Base-by-base conservation (phyloP, 169 alveolate genomes). In the Hepatocystis sp. region DNA sequence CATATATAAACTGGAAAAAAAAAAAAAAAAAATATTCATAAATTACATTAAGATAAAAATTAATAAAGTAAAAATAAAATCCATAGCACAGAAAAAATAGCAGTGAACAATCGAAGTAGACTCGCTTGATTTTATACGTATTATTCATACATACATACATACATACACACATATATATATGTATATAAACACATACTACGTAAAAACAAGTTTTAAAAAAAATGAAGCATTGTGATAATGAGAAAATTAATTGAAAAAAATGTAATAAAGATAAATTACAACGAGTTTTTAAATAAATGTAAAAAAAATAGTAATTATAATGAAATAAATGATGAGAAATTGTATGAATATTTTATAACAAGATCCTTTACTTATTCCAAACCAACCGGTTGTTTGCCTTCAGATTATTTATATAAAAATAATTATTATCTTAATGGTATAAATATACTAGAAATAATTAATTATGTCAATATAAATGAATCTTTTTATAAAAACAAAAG, bases 391-490 rank as follows among this genome's bases (percentile, higher is more conserved):
- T 81, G 89, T 55, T 81, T 81, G 13, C 89, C 84, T 8, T 4
- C 25, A 49, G 53, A 65, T 51, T 46, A 17, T 55, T 34, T 3
- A 1, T n/a, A 47, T 17, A 23, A 39, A 51, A 64, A 81, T 19
- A 67, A 40, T 3, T 15, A 39, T 40, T 66, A 81, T 51, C 36
- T 81, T 42, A 46, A 61, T 30, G 89, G 89, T 10, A 49, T 81
- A 61, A 60, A 81, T 34, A 61, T 81, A 19, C 63, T 81, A 34
- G 89, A 81, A 81, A 28, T 81, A 46, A 36, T 81, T 23, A 67
- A 81, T 49, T 81, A 81, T 81, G 84, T 81, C 28, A 81, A 51
- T 52, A 65, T 81, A n/a, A 65, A 60, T 40, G 89, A 81, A 25
- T 84, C 84, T n/a, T 13, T 81, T 52, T 44, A 61, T 40, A 52